Base-by-base conservation (phyloP, 352 stramenopile genomes). In the Phytophthora ohioensis region DNA sequence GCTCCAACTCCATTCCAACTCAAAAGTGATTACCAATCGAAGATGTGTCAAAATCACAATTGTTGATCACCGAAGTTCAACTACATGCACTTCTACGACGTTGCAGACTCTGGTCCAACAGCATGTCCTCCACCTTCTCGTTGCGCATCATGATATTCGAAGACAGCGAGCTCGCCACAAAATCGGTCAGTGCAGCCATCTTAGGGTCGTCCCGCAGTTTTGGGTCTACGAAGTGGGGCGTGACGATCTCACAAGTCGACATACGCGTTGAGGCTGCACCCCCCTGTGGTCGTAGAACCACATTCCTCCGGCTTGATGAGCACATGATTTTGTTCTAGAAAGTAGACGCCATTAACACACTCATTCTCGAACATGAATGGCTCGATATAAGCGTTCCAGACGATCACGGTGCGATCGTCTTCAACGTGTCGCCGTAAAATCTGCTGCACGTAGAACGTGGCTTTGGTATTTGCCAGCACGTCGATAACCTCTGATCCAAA, bases 311-410 rank as follows among this genome's bases (percentile, higher is more conserved):
- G 73, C 53, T 84, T 76, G 32, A 90, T 69, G 31, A 90, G 47
- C 48, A 91, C 79, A 58, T 89, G 85, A 9, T 81, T 77, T 46
- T 84, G 76, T 43, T 91, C 80, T 0, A 60, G 54, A 88, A 61
- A 72, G 74, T 35, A 83, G 49, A 27, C 76, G 73, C 2, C 67
- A 46, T 39, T 72, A 5, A 88, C 60, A 0, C 71, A 76, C 47
- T 87, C 74, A 12, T 75, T 61, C 39, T 70, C 62, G 57, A 91
- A 89, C 56, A 79, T 69, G 32, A 82, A 60, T 11, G 84, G 81
- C 35, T 88, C 69, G 34, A 84, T 74, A 57, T 79, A 78, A n/a
- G 75, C 63, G 7, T 69, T 76, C 81, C 81, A 91, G 6, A 87
- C 76, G 43, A 88, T 80, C 30, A 91, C 73, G 5, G 82, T 69